phyloP scores from a whole-genome alignment of 768 basidiomycete genomes.

The Termitomyces sp. region DNA sequence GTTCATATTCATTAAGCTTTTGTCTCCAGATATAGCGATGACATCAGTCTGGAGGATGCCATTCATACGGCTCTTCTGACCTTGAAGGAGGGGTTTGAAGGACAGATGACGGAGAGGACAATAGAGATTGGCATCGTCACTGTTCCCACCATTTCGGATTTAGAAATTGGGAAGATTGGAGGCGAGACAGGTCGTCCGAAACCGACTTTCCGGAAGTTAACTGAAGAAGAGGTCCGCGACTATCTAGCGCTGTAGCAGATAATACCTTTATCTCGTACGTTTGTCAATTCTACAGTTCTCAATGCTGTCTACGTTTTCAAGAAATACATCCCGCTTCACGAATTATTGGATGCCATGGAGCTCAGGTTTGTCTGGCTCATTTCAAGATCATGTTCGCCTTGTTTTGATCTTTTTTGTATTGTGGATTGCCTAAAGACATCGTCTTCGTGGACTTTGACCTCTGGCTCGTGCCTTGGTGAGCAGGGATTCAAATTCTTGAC shows the following conservation, averaged over 20 bases:
- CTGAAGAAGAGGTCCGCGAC: constrained; percentile 95
- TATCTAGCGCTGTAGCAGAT: constrained; percentile 75
- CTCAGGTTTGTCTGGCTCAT: background rate
- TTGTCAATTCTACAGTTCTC: background rate
- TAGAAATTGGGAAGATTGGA: constrained; percentile 69
- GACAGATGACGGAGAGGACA: constrained; percentile 99
- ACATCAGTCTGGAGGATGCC: constrained; percentile 97
- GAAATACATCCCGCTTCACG: background rate
- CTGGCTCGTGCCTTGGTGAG: background rate
- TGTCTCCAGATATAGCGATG: constrained; percentile 87
- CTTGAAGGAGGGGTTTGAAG: constrained; percentile 98
- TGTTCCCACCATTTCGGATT: constrained; percentile 69
- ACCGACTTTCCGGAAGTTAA: constrained; percentile 92
- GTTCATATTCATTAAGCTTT: constrained; percentile 14
- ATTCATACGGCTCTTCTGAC: constrained; percentile 98
- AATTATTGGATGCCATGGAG: background rate
- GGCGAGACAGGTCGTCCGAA: constrained; percentile 66
- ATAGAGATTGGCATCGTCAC: constrained; percentile 98
- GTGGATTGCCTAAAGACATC: background rate
- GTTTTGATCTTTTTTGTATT: background rate
- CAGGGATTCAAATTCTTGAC: background rate
- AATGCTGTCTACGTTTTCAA: background rate
- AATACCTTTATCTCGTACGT: constrained; percentile 21
- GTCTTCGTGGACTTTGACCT: background rate
- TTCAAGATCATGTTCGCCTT: background rate